Conservation (phyloP, 2,329 filamentous ascomycete species). For the Aspergillus glaucus region DNA sequence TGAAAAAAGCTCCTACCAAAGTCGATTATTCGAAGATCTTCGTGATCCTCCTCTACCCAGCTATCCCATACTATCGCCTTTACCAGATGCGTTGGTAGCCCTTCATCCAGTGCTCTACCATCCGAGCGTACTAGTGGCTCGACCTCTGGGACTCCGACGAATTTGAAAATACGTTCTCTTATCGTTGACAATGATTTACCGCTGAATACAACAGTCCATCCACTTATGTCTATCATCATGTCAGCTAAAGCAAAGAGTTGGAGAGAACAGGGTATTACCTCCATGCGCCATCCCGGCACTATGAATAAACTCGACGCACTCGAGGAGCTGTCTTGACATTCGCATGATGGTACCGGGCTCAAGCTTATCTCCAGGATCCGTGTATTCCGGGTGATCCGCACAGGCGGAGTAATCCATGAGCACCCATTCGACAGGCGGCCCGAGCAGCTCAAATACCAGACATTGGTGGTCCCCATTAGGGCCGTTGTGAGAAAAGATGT, state of each 20-base stretch:
- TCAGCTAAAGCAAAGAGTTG: conserved; percentile 3
- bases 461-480: conserved; percentile 31
- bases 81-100: conserved; percentile 18
- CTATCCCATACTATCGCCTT: conserved; percentile 17
- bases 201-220: conserved; percentile 22
- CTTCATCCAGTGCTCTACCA: conserved; percentile 14
- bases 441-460: conserved; percentile 29
- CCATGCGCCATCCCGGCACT: conserved; percentile 23
- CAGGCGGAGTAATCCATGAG: conserved; percentile 12
- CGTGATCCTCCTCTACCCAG: conserved; percentile 20
- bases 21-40: conserved; percentile 19
- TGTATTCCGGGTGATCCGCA: not conserved
- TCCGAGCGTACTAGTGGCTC: conserved; percentile 14
- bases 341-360: conserved; percentile 16
- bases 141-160: conserved; percentile 13
- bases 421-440: conserved; percentile 22
- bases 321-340: conserved; percentile 23
- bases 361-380: conserved; percentile 13
- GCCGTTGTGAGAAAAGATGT: conserved; percentile 25
- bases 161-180: conserved; percentile 13
- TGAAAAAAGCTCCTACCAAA: conserved; percentile 19
- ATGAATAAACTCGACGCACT: conserved; percentile 24
- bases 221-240: conserved; percentile 19
- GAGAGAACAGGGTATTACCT: conserved; percentile 14
- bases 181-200: conserved; percentile 9